Conservation (phyloP, 108 stramenopile genomes). For the Ochromonas danica region DNA sequence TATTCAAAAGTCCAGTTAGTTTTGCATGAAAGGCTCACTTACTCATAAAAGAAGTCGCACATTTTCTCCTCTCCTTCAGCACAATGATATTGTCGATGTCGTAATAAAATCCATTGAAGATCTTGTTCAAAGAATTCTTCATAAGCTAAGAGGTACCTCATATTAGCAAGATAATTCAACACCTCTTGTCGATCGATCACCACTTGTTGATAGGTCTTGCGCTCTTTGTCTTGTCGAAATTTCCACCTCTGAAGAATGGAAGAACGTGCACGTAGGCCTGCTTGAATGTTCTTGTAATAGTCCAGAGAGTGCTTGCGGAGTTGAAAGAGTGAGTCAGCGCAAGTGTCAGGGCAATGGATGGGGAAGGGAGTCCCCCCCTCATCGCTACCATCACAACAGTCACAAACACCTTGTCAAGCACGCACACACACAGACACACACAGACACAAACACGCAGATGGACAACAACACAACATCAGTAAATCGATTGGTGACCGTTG, state of each 20-base stretch:
- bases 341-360: background rate
- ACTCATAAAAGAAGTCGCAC: background rate
- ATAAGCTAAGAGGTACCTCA: background rate
- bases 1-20: too few species aligned
- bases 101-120: background rate
- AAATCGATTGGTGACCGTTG: too few species aligned
- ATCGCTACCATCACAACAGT: background rate
- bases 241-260: background rate
- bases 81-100: background rate
- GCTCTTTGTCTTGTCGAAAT: background rate
- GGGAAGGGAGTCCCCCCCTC: background rate
- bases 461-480: too few species aligned
- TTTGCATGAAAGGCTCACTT: too few species aligned
- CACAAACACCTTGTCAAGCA: background rate
- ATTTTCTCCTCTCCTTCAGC: background rate
- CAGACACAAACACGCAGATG: too few species aligned
- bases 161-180: background rate
- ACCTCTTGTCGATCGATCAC: background rate
- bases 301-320: background rate
- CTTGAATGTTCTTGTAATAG: background rate
- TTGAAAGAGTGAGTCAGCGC: background rate
- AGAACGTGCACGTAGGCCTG: background rate
- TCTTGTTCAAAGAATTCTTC: background rate
- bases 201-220: background rate
- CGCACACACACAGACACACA: too few species aligned